Evolutionary conservation across 2,329 filamentous ascomycete genomes (phyloP), one percentile per base, ranked within the genome.

Genomic region (Apiospora rasikravindrae): DNA sequence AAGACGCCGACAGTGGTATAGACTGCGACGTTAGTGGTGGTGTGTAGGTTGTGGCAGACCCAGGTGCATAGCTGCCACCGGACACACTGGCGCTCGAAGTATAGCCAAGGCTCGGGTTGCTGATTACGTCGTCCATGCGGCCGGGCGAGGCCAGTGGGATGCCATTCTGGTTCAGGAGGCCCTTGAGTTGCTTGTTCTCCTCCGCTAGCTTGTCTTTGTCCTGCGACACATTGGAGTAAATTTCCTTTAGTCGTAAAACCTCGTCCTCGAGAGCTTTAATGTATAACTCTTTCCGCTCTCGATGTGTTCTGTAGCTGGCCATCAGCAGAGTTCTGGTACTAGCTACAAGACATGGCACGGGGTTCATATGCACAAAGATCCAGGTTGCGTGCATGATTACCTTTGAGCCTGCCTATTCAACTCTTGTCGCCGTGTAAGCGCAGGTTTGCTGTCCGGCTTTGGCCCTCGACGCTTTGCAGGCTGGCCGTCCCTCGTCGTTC

Each of bases 371-470:
- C 37, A 24, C 29, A 57, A 22, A 42, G 45, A 71, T 67, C 11
- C 0, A 47, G 40, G 47, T 19, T 16, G 69, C 69, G 44, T 29
- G 29, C 51, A 42, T 29, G 64, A 83, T 77, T 89, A 97, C 95
- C 95, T 92, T 83, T 98, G 96, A 42, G 96, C 96, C 84, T 98
- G 96, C 75, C 96, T 90, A 81, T 98, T 98, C 73, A 98, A 86
- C 82, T 98, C 96, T 81, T 98, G 96, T 75, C 96, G 90, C 74
- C 96, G 89, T 26, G 96, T 98, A 78, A 98, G 85, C 64, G 96
- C 96, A 24, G 96, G 96, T 81, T 97, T 98, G 85, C 93, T 97
- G 82, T 98, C 96, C 26, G 96, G 96, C 81, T 98, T 98, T 0
- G 96, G 96, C 1, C 96, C 96, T 82, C 96, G 91, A 76, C 94